Base-by-base conservation (phyloP, 192 early-diverging fungal genomes). In the Entophlyctis luteolus region DNA sequence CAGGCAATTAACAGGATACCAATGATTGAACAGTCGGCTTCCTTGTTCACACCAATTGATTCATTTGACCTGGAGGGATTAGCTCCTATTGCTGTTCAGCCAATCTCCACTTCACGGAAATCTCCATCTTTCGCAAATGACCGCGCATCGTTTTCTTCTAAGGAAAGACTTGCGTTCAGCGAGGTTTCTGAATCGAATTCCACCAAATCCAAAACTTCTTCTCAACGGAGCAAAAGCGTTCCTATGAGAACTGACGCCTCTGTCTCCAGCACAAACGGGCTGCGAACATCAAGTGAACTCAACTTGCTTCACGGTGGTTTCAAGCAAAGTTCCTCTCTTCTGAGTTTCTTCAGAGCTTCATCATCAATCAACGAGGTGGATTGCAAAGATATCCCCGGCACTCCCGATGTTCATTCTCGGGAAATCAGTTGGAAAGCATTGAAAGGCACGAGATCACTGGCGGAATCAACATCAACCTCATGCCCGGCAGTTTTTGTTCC, bases 51-150 rank as follows among this genome's bases (percentile, higher is more conserved):
- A 18, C 59, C 59, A 18, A 62, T 62, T 25, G n/a, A 12, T 25
- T 47, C 38, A 14, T 62, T 62, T 48, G 59, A 62, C 20, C 23
- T 27, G 2, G 59, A 62, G 20, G 42, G 28, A 0, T 42, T 62
- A 2, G 42, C 47, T 46, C 59, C 59, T 8, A 62, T 62, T 62
- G 59, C 59, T 5, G 37, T 32, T 47, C 59, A 62, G 29, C 59
- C 59, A 14, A 6, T 22, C 36, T n/a, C 42, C 3, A 10, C 18
- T 18, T 6, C 25, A 36, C 3, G n/a, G 2, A 58, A 35, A 35
- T 28, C 25, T 27, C 55, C 16, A 57, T 18, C 28, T 57, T 32
- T 25, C 32, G 22, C 12, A 62, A 14, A 62, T 36, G 8, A 20
- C 34, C 16, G 31, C 29, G 16, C 37, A 14, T 27, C 31, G 14